Percentiles rank a stretch among this genome's conserved stretches.
phyloP scores from a whole-genome alignment of 495 filamentous ascomycete genomes.

The Copromyces sp. region DNA sequence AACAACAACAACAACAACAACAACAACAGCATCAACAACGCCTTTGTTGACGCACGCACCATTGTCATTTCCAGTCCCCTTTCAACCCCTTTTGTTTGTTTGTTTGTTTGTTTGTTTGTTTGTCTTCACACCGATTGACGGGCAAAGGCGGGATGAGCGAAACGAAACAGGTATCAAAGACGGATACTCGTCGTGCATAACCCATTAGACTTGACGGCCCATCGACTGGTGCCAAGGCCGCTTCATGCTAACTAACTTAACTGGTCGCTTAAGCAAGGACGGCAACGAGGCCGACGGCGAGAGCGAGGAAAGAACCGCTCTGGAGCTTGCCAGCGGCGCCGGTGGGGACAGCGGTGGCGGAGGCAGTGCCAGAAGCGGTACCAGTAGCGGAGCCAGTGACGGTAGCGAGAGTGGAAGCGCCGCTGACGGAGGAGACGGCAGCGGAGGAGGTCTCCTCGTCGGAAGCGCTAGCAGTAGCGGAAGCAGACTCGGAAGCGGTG shows the following conservation, averaged over 20 bases:
- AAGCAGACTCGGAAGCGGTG: background rate
- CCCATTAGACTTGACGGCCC: background rate
- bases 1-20: background rate
- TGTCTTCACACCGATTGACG: background rate
- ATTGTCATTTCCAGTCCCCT: background rate
- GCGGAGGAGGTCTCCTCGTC: background rate
- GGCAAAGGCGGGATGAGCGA: background rate
- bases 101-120: background rate
- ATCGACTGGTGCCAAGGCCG: background rate
- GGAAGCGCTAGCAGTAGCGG: background rate
- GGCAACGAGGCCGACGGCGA: conserved; percentile 10
- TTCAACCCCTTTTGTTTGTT: background rate
- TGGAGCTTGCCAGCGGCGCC: conserved; percentile 1
- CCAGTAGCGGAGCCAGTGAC: background rate
- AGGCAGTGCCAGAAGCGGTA: background rate
- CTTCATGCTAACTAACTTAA: no score
- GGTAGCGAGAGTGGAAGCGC: background rate
- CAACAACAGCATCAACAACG: background rate
- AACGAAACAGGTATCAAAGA: background rate
- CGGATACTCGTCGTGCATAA: background rate
- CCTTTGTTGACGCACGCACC: background rate
- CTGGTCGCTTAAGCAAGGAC: conserved; percentile 7
- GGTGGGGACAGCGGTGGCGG: conserved; percentile 1
- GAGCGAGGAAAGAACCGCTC: conserved; percentile 9
- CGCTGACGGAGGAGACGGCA: background rate